These are phyloP conservation scores for Vitis amurensis DNA, from an alignment of 164 flowering plant genomes.

Conservation along the genomic window DNA sequence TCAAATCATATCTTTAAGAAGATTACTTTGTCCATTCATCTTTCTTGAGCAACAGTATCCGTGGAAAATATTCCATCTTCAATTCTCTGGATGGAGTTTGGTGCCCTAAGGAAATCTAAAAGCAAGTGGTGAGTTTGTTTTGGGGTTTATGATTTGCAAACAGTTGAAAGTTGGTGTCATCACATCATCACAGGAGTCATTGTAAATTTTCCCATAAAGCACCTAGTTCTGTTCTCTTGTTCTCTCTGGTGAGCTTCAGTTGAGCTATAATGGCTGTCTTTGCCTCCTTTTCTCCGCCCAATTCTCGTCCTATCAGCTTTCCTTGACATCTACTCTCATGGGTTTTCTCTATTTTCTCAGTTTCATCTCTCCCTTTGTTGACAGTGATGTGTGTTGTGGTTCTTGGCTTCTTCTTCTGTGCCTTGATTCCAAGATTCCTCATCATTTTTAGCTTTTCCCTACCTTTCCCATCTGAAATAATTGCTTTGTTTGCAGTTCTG, in stretches of 20 bases:
- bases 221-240: not conserved
- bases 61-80: no score
- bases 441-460: not conserved
- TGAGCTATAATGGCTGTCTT: constrained; percentile 7
- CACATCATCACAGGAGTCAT: not conserved
- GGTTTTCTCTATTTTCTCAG: not conserved
- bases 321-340: constrained; percentile 1
- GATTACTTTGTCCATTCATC: no score
- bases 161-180: not conserved
- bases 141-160: no score
- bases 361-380: no score
- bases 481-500: not conserved
- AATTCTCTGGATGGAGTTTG: no score
- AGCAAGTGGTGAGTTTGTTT: no score
- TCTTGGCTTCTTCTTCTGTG: not conserved
- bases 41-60: no score
- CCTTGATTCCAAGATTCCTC: constrained; percentile 6
- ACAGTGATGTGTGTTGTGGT: no score
- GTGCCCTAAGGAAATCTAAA: no score
- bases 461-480: not conserved
- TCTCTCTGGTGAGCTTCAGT: not conserved
- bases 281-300: constrained; percentile 2
- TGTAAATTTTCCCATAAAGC: not conserved
- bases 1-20: no score
- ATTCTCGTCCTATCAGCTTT: not conserved